Conservation (phyloP, 371 early-diverging fungal species). For the Actinomortierella wolfii region DNA sequence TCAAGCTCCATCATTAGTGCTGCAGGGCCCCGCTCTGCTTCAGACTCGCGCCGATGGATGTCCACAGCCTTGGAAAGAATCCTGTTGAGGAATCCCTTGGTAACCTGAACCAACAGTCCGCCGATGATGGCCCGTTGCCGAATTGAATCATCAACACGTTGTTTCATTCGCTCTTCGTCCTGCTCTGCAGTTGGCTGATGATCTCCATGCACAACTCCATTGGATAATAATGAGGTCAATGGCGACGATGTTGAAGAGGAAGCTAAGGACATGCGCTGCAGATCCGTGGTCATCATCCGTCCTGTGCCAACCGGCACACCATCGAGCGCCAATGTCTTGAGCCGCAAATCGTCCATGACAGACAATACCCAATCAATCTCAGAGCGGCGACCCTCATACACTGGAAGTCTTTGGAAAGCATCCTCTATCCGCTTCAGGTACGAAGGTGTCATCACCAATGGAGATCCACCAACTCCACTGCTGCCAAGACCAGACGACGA, state of each 20-base stretch:
- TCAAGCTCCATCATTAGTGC: conserved; percentile 46
- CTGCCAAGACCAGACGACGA: not conserved
- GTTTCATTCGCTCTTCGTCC: conserved; percentile 21
- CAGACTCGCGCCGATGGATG: conserved; percentile 27
- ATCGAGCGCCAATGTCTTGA: conserved; percentile 40
- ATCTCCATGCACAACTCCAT: not conserved
- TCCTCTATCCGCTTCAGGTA: conserved; percentile 20
- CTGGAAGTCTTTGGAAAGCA: conserved; percentile 32
- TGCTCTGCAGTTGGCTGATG: not conserved
- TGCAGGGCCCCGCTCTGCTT: conserved; percentile 34
- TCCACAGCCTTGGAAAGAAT: conserved; percentile 28
- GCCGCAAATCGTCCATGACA: conserved; percentile 43
- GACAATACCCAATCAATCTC: conserved; percentile 46
- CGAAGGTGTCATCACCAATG: not conserved
- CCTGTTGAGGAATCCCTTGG: conserved; percentile 50
- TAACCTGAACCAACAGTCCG: conserved; percentile 48
- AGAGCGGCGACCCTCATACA: conserved; percentile 36
- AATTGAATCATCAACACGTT: conserved; percentile 44
- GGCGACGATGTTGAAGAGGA: conserved; percentile 42
- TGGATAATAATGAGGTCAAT: conserved; percentile 13
- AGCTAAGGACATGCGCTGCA: conserved; percentile 40
- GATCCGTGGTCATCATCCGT: conserved; percentile 42
- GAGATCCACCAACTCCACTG: not conserved
- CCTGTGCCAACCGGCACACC: conserved; percentile 28
- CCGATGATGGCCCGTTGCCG: conserved; percentile 51